Evolutionary conservation across 2,329 filamentous ascomycete genomes (phyloP).

Genomic region (Sarocladium oryzae): DNA sequence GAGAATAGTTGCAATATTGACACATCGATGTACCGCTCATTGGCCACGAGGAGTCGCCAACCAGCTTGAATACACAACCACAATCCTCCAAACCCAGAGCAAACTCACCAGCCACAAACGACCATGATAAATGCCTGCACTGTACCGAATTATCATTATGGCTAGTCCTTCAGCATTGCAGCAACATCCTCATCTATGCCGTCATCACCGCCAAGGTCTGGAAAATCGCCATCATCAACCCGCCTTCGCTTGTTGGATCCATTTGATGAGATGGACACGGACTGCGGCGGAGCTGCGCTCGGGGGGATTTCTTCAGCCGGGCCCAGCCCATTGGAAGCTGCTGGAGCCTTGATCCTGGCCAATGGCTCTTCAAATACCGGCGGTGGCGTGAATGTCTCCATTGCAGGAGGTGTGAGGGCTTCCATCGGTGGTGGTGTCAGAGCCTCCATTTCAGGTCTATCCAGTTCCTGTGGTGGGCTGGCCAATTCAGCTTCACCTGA

Average conservation of each 20-base stretch:
- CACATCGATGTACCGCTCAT: no score
- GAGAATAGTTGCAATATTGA: not conserved
- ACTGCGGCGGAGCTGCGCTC: slow-evolving; percentile 37
- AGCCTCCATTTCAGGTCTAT: slow-evolving; percentile 76
- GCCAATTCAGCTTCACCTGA: slow-evolving; percentile 38
- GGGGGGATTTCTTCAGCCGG: not conserved
- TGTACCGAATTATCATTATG: no score
- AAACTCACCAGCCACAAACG: no score
- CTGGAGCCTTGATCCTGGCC: slow-evolving; percentile 14
- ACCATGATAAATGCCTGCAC: no score
- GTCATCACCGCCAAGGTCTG: slow-evolving; percentile 47
- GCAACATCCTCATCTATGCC: slow-evolving; percentile 51
- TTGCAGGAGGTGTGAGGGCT: slow-evolving; percentile 17
- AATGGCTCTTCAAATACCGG: slow-evolving; percentile 12
- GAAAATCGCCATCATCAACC: slow-evolving; percentile 47
- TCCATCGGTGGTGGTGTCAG: slow-evolving; percentile 71
- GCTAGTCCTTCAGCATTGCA: slow-evolving; percentile 39
- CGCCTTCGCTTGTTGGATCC: slow-evolving; percentile 52
- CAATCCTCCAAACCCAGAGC: no score
- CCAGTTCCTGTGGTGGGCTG: slow-evolving; percentile 50
- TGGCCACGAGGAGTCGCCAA: no score
- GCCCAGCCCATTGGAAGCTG: slow-evolving; percentile 34
- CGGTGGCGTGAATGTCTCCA: slow-evolving; percentile 15
- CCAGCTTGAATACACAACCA: no score
- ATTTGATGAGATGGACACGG: slow-evolving; percentile 42